phyloP scores from a whole-genome alignment of 2,329 filamentous ascomycete genomes.

The Botryotinia globosa region DNA sequence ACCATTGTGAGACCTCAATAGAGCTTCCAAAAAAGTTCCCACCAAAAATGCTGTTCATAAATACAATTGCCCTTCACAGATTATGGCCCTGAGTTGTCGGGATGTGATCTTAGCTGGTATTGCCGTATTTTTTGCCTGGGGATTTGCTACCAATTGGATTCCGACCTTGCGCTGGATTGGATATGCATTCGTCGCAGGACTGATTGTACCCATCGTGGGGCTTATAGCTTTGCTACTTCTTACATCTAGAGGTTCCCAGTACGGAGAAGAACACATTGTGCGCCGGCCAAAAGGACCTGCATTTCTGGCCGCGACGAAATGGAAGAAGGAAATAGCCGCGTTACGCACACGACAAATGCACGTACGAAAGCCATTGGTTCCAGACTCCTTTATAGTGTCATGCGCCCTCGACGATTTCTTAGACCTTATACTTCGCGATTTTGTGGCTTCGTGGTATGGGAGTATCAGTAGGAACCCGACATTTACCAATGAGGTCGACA shows the following conservation, averaged over 20 bases:
- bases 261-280: conserved; percentile 43
- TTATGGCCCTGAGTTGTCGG: conserved; percentile 70
- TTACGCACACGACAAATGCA: conserved; percentile 67
- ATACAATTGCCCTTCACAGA: conserved; percentile 34
- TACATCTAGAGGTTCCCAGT: conserved; percentile 54
- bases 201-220: conserved; percentile 52
- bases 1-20: conserved; percentile 20
- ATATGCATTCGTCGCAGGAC: conserved; percentile 76
- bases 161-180: conserved; percentile 80
- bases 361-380: conserved; percentile 66
- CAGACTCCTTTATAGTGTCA: conserved; percentile 73
- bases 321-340: conserved; percentile 67
- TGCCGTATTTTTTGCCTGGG: conserved; percentile 81
- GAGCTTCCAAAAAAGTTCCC: conserved; percentile 23
- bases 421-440: conserved; percentile 74
- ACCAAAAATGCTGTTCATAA: conserved; percentile 36
- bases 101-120: conserved; percentile 67
- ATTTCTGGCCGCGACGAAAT: conserved; percentile 62
- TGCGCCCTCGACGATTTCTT: conserved; percentile 77
- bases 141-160: conserved; percentile 77
- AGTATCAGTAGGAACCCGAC: conserved; percentile 76
- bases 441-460: conserved; percentile 84
- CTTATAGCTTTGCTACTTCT: conserved; percentile 59
- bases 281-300: conserved; percentile 48
- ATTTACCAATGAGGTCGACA: conserved; percentile 86